Evolutionary conservation across 2,329 filamentous ascomycete genomes (phyloP).

Genomic region (Colletotrichum liriopes): DNA sequence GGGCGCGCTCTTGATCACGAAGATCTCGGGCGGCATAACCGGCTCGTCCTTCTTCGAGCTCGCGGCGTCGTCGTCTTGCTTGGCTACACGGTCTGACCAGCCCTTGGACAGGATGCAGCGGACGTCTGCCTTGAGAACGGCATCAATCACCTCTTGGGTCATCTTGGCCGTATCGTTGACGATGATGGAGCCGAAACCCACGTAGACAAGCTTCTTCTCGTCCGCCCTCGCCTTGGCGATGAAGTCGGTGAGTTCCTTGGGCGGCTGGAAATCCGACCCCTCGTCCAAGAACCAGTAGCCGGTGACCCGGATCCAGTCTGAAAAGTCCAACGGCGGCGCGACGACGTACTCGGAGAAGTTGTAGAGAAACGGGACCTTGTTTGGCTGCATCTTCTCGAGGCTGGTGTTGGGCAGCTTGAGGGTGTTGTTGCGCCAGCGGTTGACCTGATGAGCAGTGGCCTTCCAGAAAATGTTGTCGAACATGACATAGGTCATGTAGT

Average conservation of each 20-base stretch:
- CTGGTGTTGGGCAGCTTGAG: constrained; percentile 85
- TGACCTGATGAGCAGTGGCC: constrained; percentile 90
- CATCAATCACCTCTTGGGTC: constrained; percentile 93
- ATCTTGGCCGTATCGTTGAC: constrained; percentile 90
- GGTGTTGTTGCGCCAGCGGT: constrained; percentile 89
- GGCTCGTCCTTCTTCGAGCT: constrained; percentile 70
- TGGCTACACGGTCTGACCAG: constrained; percentile 85
- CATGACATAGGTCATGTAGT: constrained; percentile 94
- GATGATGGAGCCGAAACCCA: constrained; percentile 97
- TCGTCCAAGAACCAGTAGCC: constrained; percentile 99
- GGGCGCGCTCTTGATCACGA: constrained; percentile 90
- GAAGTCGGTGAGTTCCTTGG: constrained; percentile 82
- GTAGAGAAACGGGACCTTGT: constrained; percentile 98
- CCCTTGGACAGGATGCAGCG: constrained; percentile 96
- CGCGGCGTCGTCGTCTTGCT: constrained; percentile 50
- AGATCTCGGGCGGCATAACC: constrained; percentile 84
- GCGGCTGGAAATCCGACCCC: constrained; percentile 77
- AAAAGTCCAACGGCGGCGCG: constrained; percentile 93
- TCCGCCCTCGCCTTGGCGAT: constrained; percentile 87
- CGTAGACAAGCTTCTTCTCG: constrained; percentile 93
- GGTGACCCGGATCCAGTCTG: constrained; percentile 97
- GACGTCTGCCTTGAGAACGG: constrained; percentile 91
- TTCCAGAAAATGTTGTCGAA: constrained; percentile 99
- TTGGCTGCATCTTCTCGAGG: constrained; percentile 92
- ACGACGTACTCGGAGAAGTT: constrained; percentile 97